These are phyloP conservation scores for Bryopsis sp. DNA, from an alignment of 139 green algal genomes.

Conservation along the genomic window DNA sequence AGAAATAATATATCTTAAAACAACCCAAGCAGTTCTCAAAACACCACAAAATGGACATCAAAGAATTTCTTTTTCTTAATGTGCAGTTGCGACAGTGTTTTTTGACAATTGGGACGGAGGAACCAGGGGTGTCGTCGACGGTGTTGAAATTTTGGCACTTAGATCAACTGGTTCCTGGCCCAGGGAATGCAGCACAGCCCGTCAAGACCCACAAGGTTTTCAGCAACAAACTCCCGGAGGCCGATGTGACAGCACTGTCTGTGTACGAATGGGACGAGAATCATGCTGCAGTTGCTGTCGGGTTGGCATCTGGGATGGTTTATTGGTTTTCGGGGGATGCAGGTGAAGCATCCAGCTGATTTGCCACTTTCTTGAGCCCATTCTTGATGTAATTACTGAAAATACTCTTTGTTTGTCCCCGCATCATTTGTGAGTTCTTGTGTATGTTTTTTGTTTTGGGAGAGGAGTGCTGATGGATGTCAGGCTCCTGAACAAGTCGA, in stretches of 20 bases:
- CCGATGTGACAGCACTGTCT: constrained; percentile 35
- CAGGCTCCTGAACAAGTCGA: too few relatives aligned
- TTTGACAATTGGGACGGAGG: constrained; percentile 38
- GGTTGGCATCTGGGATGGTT: constrained; percentile 29
- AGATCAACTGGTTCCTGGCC: constrained; percentile 10
- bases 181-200: not conserved
- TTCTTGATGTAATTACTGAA: too few relatives aligned
- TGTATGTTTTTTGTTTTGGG: too few relatives aligned
- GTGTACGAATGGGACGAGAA: constrained; percentile 13
- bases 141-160: constrained; percentile 46
- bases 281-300: constrained; percentile 25
- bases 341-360: too few relatives aligned
- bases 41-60: too few relatives aligned
- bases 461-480: too few relatives aligned
- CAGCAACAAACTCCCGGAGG: constrained; percentile 39
- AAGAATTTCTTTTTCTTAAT: constrained; percentile 4
- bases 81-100: constrained; percentile 28
- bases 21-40: too few relatives aligned
- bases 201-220: constrained; percentile 31
- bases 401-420: too few relatives aligned
- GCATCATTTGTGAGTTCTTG: too few relatives aligned
- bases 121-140: constrained; percentile 39
- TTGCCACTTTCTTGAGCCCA: not conserved
- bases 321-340: constrained; percentile 32
- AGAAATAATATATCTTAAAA: too few relatives aligned